phyloP scores from a whole-genome alignment of 2,329 filamentous ascomycete genomes.

The Eurotiales sp. region DNA sequence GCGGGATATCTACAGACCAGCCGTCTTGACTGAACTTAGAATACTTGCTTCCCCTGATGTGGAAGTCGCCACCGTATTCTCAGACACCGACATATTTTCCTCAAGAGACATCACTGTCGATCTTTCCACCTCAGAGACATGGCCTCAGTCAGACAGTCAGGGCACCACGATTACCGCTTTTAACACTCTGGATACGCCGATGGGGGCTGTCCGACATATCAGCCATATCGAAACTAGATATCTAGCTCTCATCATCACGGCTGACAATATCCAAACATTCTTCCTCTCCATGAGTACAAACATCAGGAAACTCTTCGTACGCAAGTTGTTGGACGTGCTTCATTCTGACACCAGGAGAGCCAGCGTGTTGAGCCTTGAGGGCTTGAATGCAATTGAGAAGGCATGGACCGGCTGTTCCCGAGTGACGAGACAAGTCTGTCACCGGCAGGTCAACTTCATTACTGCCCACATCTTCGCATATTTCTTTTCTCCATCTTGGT shows the following conservation, averaged over 20 bases:
- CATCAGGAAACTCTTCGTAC: too few relatives aligned
- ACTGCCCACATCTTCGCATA: too few relatives aligned
- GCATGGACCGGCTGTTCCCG: too few relatives aligned
- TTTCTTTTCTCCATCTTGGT: too few relatives aligned
- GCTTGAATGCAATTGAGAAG: too few relatives aligned
- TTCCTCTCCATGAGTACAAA: conserved; percentile 4
- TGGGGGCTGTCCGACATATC: conserved; percentile 13
- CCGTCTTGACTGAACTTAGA: background rate
- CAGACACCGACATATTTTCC: conserved; percentile 1
- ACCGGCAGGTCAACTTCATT: too few relatives aligned
- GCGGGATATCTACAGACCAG: background rate
- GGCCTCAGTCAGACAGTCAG: too few relatives aligned
- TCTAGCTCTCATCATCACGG: conserved; percentile 10
- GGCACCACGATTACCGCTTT: background rate
- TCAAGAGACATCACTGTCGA: background rate
- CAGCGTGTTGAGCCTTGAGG: too few relatives aligned
- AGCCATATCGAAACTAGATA: conserved; percentile 11
- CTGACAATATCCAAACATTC: conserved; percentile 11
- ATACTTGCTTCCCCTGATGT: background rate
- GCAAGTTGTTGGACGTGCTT: too few relatives aligned
- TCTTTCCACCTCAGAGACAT: background rate
- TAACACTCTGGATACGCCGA: conserved; percentile 4
- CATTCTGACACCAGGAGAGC: too few relatives aligned
- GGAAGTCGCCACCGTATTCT: conserved; percentile 8
- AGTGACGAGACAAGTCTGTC: too few relatives aligned